Evolutionary conservation across 176 grass and related monocot species (phyloP).

Genomic region (Metroxylon sagu): DNA sequence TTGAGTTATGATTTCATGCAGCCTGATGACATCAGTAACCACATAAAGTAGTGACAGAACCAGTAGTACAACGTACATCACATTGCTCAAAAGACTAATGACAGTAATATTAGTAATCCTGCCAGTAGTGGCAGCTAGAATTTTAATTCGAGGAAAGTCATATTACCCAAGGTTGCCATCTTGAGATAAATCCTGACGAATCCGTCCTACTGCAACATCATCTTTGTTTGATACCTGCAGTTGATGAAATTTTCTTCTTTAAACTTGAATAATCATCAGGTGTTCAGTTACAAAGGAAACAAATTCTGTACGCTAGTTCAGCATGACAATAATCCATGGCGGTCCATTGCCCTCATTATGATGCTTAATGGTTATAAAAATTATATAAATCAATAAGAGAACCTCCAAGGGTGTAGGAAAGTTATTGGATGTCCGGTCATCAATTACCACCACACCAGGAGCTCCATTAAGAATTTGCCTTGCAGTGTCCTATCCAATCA

Average conservation of each 20-base stretch:
- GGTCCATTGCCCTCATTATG: no score
- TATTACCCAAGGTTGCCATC: conserved; percentile 81
- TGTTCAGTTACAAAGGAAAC: no score
- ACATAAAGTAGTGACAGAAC: no score
- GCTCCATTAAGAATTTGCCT: conserved; percentile 72
- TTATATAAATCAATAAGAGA: conserved; percentile 6
- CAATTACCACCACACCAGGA: conserved; percentile 71
- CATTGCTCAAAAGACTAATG: no score
- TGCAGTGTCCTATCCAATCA: conserved; percentile 64
- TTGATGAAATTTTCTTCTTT: neutral
- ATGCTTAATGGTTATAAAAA: no score
- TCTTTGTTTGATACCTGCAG: conserved; percentile 92
- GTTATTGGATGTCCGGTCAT: conserved; percentile 58
- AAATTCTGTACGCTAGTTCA: no score
- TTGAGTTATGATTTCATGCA: neutral
- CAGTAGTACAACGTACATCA: no score
- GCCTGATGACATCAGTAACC: neutral
- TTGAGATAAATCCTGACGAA: conserved; percentile 75
- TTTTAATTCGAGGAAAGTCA: neutral
- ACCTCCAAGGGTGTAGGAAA: conserved; percentile 89
- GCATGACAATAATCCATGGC: no score
- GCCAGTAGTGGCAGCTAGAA: neutral
- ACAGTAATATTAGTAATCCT: neutral
- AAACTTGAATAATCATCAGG: no score
- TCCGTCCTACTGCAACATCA: conserved; percentile 86